Evolutionary conservation across 768 basidiomycete genomes (phyloP).

Genomic region (Dentipellis fragilis): DNA sequence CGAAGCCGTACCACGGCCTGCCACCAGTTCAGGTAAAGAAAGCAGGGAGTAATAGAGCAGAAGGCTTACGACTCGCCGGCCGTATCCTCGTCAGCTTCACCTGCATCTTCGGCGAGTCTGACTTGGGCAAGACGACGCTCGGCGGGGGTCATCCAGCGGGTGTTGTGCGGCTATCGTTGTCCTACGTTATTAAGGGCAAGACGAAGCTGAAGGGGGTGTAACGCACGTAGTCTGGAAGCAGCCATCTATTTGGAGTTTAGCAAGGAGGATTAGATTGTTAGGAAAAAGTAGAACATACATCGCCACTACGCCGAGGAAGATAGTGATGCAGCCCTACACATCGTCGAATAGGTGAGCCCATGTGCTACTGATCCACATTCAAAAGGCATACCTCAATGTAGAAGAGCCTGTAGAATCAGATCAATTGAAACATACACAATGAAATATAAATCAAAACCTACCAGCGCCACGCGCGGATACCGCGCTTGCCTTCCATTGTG

Average conservation of each 20-base stretch:
- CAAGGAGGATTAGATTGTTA: too few species aligned
- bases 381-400: constrained; percentile 44
- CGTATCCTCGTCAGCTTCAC: constrained; percentile 55
- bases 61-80: constrained; percentile 41
- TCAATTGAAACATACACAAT: too few species aligned
- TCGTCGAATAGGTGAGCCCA: background rate
- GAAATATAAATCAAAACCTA: constrained; percentile 15
- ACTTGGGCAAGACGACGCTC: constrained; percentile 53
- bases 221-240: constrained; percentile 50
- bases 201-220: background rate
- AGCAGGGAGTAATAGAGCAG: too few species aligned
- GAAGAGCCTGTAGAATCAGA: constrained; percentile 40
- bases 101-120: constrained; percentile 60
- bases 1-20: constrained; percentile 43
- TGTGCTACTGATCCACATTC: background rate
- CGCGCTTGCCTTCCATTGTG: constrained; percentile 57
- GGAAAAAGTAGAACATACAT: constrained; percentile 28
- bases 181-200: background rate
- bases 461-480: constrained; percentile 67
- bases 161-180: constrained; percentile 43
- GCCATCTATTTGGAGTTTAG: constrained; percentile 29
- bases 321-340: constrained; percentile 52
- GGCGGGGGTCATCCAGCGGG: constrained; percentile 40
- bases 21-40: too few species aligned
- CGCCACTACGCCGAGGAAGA: constrained; percentile 42